Conservation (phyloP, 306 rosid species). For the Cercis canadensis region DNA sequence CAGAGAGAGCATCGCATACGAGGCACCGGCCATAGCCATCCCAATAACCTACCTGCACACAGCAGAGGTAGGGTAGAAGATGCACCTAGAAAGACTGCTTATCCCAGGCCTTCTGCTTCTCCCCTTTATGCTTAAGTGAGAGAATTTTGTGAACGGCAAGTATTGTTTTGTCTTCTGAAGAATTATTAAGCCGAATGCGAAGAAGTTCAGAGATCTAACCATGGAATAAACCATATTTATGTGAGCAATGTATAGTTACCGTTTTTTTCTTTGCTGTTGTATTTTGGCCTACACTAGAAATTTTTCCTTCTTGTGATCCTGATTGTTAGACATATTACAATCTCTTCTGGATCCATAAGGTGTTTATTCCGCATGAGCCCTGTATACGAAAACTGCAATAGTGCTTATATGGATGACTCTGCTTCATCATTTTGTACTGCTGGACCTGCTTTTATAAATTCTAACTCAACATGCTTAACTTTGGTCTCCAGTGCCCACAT, state of each 20-base stretch:
- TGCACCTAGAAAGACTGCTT: constrained; percentile 43
- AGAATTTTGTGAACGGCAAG: constrained; percentile 10
- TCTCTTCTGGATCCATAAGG: constrained; percentile 18
- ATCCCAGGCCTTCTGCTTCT: constrained; percentile 76
- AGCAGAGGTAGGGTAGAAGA: constrained; percentile 35
- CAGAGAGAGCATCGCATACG: constrained; percentile 40
- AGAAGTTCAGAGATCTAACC: constrained; percentile 35
- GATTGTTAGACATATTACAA: constrained; percentile 24
- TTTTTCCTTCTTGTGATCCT: constrained; percentile 30
- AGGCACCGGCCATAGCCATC: constrained; percentile 20
- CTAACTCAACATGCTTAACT: no score
- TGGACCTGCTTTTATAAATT: no score
- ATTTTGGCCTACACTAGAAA: constrained; percentile 36
- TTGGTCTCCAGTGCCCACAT: no score
- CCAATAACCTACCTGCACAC: constrained; percentile 29
- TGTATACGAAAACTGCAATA: not conserved
- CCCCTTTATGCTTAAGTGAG: constrained; percentile 49
- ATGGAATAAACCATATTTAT: constrained; percentile 38
- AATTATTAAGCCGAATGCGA: not conserved
- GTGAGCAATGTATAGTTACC: constrained; percentile 55
- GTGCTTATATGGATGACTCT: not conserved
- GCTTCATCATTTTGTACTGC: not conserved
- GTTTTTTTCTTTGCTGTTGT: constrained; percentile 30
- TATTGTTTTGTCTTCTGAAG: not conserved
- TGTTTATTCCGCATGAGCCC: not conserved